Evolutionary conservation across 306 rosid species (phyloP).

Genomic region (Ammopiptanthus mongolicus): DNA sequence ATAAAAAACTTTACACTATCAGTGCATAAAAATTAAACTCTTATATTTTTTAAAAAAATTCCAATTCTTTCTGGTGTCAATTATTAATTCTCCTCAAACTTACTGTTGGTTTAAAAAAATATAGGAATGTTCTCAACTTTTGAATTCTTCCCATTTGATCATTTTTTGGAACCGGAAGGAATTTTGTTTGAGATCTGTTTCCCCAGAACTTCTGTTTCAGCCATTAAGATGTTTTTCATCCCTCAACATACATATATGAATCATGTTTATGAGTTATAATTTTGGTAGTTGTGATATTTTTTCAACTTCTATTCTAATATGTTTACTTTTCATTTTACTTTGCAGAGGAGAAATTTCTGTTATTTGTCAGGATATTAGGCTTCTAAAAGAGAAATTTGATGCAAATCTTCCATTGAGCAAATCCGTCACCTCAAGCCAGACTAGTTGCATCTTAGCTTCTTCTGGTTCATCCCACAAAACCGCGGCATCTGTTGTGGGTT

Average conservation of each 20-base stretch:
- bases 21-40: too few species aligned
- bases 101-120: background rate
- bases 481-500: conserved; percentile 22
- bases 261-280: background rate
- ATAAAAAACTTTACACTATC: too few species aligned
- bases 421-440: conserved; percentile 82
- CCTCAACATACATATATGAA: background rate
- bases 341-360: conserved; percentile 90
- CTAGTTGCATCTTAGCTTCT: conserved; percentile 68
- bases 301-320: background rate
- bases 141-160: background rate
- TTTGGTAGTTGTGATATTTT: background rate
- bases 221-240: background rate
- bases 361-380: conserved; percentile 65
- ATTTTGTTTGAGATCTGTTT: background rate
- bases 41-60: too few species aligned
- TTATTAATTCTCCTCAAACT: background rate
- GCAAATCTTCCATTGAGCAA: conserved; percentile 72
- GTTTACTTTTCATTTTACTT: conserved; percentile 8
- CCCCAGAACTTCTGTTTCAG: background rate
- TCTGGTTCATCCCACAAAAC: conserved; percentile 35
- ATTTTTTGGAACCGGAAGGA: background rate
- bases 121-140: background rate
- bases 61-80: background rate
- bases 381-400: conserved; percentile 83